Conservation (phyloP, 441 rosid species). For the Pelargonium cotyledonis region DNA sequence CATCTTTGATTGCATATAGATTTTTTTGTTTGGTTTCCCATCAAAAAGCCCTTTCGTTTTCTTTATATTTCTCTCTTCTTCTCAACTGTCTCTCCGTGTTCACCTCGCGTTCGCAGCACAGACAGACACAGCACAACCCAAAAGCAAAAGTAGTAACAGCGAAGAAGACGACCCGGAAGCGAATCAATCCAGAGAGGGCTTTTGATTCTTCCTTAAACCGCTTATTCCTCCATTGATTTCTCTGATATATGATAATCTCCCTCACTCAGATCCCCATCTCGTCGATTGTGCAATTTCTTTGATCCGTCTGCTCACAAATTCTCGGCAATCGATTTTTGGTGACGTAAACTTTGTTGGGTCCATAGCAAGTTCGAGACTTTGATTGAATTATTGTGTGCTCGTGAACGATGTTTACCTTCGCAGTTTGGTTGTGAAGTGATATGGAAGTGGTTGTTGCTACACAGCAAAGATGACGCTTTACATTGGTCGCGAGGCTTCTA, state of each 20-base stretch:
- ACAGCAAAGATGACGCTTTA: slow-evolving; percentile 65
- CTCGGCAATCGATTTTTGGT: not conserved
- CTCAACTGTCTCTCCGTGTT: slow-evolving; percentile 63
- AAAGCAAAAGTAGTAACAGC: not conserved
- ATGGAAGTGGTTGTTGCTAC: slow-evolving; percentile 49
- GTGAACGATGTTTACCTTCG: slow-evolving; percentile 44
- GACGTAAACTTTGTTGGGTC: too few relatives aligned
- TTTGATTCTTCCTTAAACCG: not conserved
- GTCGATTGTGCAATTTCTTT: not conserved
- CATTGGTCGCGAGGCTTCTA: slow-evolving; percentile 97
- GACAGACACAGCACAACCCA: slow-evolving; percentile 14
- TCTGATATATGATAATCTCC: not conserved
- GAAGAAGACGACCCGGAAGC: too few relatives aligned
- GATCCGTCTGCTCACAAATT: not conserved
- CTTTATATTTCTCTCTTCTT: not conserved
- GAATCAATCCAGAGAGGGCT: not conserved
- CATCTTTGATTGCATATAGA: too few relatives aligned
- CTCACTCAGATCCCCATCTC: not conserved
- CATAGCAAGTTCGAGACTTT: not conserved
- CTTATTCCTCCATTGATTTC: not conserved
- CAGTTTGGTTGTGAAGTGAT: slow-evolving; percentile 39
- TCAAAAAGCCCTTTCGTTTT: not conserved
- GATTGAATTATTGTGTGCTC: not conserved
- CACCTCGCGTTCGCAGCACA: slow-evolving; percentile 46
- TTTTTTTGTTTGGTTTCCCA: not conserved